Percentiles rank a stretch among this genome's conserved stretches.
Conservation (phyloP, 495 filamentous ascomycete genomes). For the Filosporella fistucella region DNA sequence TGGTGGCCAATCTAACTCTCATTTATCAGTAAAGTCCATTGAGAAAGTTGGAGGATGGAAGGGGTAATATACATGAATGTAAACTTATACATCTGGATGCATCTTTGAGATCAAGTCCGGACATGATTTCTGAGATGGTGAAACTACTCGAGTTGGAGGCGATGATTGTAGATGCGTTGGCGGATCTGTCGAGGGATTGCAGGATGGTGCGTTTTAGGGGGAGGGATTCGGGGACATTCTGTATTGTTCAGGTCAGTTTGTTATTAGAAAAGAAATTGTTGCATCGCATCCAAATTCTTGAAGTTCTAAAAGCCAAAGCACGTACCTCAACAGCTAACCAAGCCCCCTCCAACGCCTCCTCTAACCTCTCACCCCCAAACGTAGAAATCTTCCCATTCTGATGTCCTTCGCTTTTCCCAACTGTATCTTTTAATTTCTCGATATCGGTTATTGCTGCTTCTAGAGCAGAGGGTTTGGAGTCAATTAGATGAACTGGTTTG, state of each 20-base stretch:
- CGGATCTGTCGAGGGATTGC: conserved; percentile 26
- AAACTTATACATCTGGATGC: conserved; percentile 26
- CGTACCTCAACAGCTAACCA: conserved; percentile 36
- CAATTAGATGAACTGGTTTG: conserved; percentile 28
- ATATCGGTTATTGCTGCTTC: conserved; percentile 23
- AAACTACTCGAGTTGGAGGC: conserved; percentile 39
- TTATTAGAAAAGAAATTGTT: too few relatives aligned
- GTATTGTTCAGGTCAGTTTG: neutral
- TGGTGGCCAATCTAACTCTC: conserved; percentile 34
- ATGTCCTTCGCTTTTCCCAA: conserved; percentile 6
- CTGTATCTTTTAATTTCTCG: conserved; percentile 20
- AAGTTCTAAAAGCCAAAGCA: too few relatives aligned
- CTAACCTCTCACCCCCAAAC: conserved; percentile 6
- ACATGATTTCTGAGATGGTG: conserved; percentile 30
- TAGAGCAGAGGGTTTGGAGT: conserved; percentile 25
- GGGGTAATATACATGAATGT: conserved; percentile 30
- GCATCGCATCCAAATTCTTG: too few relatives aligned
- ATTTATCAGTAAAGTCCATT: neutral
- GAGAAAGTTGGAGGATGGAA: neutral
- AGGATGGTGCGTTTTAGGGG: conserved; percentile 27
- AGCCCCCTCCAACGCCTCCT: conserved; percentile 20
- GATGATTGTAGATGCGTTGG: conserved; percentile 27
- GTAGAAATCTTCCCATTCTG: conserved; percentile 21
- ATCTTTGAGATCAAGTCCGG: conserved; percentile 26
- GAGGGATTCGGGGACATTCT: conserved; percentile 35